Percentiles rank a stretch among this genome's conserved stretches.
These are phyloP conservation scores for Vicia faba DNA, from an alignment of 306 rosid species.

Conservation along the genomic window DNA sequence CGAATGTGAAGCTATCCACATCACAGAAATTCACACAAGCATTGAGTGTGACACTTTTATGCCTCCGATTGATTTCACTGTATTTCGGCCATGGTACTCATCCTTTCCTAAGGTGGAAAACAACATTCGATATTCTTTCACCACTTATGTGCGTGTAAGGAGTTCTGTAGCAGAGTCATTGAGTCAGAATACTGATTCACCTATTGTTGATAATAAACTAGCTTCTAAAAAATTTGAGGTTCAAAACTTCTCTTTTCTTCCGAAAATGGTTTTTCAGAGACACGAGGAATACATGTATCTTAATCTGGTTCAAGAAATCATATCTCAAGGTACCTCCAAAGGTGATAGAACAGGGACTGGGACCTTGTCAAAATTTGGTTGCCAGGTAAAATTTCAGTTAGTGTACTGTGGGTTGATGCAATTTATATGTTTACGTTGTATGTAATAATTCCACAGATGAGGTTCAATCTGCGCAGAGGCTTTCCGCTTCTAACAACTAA, in stretches of 20 bases:
- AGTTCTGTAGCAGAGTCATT: slow-evolving; percentile 51
- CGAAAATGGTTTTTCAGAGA: slow-evolving; percentile 72
- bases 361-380: slow-evolving; percentile 87
- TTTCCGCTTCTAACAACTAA: slow-evolving; percentile 96
- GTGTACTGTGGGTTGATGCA: slow-evolving; percentile 30
- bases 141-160: slow-evolving; percentile 77
- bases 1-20: slow-evolving; percentile 87
- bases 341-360: slow-evolving; percentile 96
- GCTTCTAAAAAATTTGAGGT: slow-evolving; percentile 60
- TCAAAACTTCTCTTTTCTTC: slow-evolving; percentile 77
- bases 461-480: slow-evolving; percentile 79
- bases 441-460: slow-evolving; percentile 60
- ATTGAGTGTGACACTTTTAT: slow-evolving; percentile 83
- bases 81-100: slow-evolving; percentile 86
- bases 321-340: slow-evolving; percentile 75
- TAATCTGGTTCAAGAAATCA: slow-evolving; percentile 73
- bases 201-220: slow-evolving; percentile 33
- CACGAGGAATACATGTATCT: slow-evolving; percentile 83
- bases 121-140: slow-evolving; percentile 62
- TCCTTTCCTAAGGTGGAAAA: slow-evolving; percentile 83
- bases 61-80: slow-evolving; percentile 62
- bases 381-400: slow-evolving; percentile 65
- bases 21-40: slow-evolving; percentile 72
- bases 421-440: slow-evolving; percentile 35
- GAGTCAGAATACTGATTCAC: slow-evolving; percentile 48